Percentiles rank a stretch among this genome's conserved stretches.
Evolutionary conservation across 108 stramenopile genomes (phyloP).

Genomic region (Licmophora abbreviata): DNA sequence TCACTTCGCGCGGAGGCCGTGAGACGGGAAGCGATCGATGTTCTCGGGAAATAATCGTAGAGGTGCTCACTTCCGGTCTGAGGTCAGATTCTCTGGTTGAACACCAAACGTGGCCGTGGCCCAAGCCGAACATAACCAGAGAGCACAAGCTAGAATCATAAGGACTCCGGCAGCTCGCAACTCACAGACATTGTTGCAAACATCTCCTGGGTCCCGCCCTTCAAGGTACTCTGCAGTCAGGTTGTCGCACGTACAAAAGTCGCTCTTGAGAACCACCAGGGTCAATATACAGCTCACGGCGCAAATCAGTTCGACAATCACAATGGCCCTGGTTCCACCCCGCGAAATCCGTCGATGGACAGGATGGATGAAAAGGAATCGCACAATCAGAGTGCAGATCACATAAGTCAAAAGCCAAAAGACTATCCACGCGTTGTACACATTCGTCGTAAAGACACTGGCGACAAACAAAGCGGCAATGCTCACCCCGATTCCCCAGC

Average conservation of each 20-base stretch:
- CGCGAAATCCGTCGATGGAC: conserved; percentile 5
- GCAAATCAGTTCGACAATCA: conserved; percentile 1
- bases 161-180: conserved; percentile 11
- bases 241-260: conserved; percentile 15
- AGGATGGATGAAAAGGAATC: conserved; percentile 12
- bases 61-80: conserved; percentile 2
- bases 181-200: conserved; percentile 12
- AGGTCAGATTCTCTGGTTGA: background rate
- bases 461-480: conserved; percentile 4
- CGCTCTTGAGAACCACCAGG: conserved; percentile 8
- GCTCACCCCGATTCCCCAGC: conserved; percentile 10
- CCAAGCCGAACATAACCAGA: conserved; percentile 7
- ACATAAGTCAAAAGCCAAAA: conserved; percentile 20
- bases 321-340: conserved; percentile 5
- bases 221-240: conserved; percentile 12
- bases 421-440: conserved; percentile 20
- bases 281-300: conserved; percentile 7
- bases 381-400: conserved; percentile 6
- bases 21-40: background rate
- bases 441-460: conserved; percentile 4
- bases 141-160: conserved; percentile 5
- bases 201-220: background rate
- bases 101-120: conserved; percentile 11
- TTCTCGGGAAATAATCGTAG: background rate
- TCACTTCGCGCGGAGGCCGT: background rate